Evolutionary conservation across 345 rosid genomes (phyloP).

Genomic region (Kernera saxatilis): DNA sequence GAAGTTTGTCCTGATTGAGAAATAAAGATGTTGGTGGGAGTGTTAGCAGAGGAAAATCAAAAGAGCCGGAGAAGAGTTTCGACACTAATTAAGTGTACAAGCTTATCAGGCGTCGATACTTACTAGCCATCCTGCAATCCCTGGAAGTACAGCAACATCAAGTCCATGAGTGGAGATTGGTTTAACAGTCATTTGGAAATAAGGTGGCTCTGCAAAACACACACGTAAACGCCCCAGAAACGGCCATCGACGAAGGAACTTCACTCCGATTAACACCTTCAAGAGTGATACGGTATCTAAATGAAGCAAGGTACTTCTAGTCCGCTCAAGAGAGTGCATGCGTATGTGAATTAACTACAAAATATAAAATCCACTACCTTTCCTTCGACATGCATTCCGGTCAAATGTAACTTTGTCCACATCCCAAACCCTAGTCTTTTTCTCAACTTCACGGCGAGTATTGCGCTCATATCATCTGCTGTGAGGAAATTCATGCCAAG

Average conservation of each 20-base stretch:
- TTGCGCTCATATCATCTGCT: conserved; percentile 92
- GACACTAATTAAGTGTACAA: conserved; percentile 30
- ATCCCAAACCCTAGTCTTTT: conserved; percentile 90
- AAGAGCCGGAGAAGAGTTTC: not conserved
- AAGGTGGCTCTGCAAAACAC: conserved; percentile 96
- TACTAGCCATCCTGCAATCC: conserved; percentile 99
- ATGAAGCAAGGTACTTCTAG: not conserved
- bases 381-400: conserved; percentile 96
- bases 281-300: conserved; percentile 2
- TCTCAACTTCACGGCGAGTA: conserved; percentile 81
- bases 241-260: conserved; percentile 84
- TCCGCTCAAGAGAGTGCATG: not conserved
- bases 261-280: conserved; percentile 87
- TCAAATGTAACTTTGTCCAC: conserved; percentile 87
- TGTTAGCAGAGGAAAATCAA: not conserved
- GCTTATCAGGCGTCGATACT: conserved; percentile 28
- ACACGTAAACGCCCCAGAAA: conserved; percentile 79
- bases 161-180: conserved; percentile 71
- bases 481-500: conserved; percentile 86
- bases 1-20: conserved; percentile 71
- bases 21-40: conserved; percentile 3
- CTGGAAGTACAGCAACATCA: conserved; percentile 86
- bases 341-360: not conserved
- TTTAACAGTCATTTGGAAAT: conserved; percentile 89
- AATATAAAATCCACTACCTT: conserved; percentile 46